Evolutionary conservation across 176 grass and related monocot genomes (phyloP).

Genomic region (Hordeum vulgare): MorexV3_pseudomolecules_assembly NC_058524.1:544149056-544149555

Average conservation of each 20-base stretch:
- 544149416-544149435: conserved; percentile 6
- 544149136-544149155: conserved; percentile 77
- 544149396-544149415: neutral
- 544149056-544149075: conserved; percentile 68
- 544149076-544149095: conserved; percentile 94
- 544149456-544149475: neutral
- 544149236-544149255: neutral
- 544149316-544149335: neutral
- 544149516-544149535: neutral
- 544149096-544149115: conserved; percentile 73
- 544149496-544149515: neutral
- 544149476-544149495: neutral
- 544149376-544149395: neutral
- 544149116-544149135: conserved; percentile 71
- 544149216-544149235: neutral
- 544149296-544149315: neutral
- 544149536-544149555: neutral
- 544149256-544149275: neutral
- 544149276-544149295: neutral
- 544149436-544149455: too few species aligned
- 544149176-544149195: neutral
- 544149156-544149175: neutral
- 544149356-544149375: neutral
- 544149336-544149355: neutral
- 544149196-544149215: neutral